These are phyloP conservation scores for Rhododendron williamsianum DNA, from an alignment of 148 eudicot species.

Conservation along the genomic window DNA sequence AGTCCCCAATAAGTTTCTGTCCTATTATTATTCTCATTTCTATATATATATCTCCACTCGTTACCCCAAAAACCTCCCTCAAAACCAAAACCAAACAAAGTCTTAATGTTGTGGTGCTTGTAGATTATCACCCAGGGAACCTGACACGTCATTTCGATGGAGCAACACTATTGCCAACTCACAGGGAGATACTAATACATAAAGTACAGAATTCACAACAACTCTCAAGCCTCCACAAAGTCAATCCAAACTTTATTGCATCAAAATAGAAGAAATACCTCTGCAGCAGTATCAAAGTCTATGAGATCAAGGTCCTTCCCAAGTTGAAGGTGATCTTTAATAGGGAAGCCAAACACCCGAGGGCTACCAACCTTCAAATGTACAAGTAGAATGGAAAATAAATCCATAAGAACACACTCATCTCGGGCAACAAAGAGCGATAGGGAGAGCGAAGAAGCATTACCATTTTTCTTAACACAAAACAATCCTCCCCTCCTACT, in stretches of 20 bases:
- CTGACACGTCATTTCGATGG: background rate
- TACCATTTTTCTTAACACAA: slow-evolving; percentile 67
- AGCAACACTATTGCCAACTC: background rate
- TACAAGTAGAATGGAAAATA: background rate
- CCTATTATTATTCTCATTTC: background rate
- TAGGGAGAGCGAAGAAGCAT: background rate
- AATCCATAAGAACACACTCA: background rate
- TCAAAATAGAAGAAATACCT: slow-evolving; percentile 43
- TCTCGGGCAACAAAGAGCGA: background rate
- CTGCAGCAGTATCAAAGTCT: slow-evolving; percentile 88
- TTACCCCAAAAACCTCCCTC: background rate
- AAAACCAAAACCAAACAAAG: background rate
- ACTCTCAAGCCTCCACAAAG: background rate
- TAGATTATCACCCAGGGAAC: background rate
- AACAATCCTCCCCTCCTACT: slow-evolving; percentile 73
- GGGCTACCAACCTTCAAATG: slow-evolving; percentile 55
- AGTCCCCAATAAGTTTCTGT: background rate
- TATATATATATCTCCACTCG: no score
- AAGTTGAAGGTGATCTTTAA: slow-evolving; percentile 80
- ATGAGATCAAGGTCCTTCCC: slow-evolving; percentile 90
- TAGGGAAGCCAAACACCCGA: slow-evolving; percentile 51
- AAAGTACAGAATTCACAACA: background rate
- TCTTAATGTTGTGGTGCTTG: background rate
- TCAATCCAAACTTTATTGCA: background rate
- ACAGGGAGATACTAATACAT: background rate